A percentile compares a stretch with the other conserved stretches of the same genome.
Evolutionary conservation across 805 yeast genomes (phyloP).

Genomic region (Candida boidinii): DNA sequence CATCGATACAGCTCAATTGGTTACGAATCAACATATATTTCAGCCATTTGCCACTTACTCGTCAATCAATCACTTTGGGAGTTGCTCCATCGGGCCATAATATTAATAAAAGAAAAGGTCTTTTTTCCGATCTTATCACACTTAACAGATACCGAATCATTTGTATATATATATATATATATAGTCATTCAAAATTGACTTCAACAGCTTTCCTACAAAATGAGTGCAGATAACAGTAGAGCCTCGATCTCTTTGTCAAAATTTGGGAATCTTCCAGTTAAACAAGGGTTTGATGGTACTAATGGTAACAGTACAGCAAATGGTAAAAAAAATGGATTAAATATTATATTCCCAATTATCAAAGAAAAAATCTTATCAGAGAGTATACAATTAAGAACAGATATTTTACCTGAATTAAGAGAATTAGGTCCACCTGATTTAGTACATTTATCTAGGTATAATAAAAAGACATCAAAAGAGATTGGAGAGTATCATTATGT

Average conservation of each 20-base stretch:
- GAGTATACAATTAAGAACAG: slow-evolving; percentile 42
- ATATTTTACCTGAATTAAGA: slow-evolving; percentile 29
- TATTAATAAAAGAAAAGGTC: too few relatives aligned
- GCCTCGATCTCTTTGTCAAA: not conserved
- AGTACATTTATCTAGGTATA: slow-evolving; percentile 40
- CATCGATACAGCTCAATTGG: too few relatives aligned
- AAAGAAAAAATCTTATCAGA: slow-evolving; percentile 43
- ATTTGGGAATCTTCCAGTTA: not conserved
- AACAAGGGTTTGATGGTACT: not conserved
- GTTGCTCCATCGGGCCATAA: too few relatives aligned
- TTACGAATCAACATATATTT: too few relatives aligned
- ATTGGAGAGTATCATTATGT: slow-evolving; percentile 47
- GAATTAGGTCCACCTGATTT: slow-evolving; percentile 76
- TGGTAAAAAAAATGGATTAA: slow-evolving; percentile 7
- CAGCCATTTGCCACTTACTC: too few relatives aligned
- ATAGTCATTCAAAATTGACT: too few relatives aligned
- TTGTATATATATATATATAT: too few relatives aligned
- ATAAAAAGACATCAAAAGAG: slow-evolving; percentile 36
- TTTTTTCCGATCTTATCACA: too few relatives aligned
- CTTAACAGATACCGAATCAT: too few relatives aligned
- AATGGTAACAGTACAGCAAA: not conserved
- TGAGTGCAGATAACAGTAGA: not conserved
- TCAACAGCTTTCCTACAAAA: too few relatives aligned
- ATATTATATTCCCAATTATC: slow-evolving; percentile 23
- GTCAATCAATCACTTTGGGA: too few relatives aligned